phyloP scores from a whole-genome alignment of 805 yeast genomes.

The Saturnispora gosingensis region DNA sequence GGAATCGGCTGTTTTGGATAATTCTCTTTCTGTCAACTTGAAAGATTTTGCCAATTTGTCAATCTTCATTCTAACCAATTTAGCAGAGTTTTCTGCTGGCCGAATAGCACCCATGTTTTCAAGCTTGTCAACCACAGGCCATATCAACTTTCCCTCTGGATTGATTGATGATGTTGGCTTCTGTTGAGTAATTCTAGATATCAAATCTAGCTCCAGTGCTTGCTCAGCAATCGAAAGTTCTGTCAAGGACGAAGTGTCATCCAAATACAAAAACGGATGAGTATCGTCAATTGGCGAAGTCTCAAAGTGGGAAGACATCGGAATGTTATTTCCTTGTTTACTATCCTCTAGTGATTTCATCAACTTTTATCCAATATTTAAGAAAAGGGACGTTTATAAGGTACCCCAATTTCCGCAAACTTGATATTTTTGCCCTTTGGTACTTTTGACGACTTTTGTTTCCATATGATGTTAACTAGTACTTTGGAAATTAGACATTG shows the following conservation, averaged over 20 bases:
- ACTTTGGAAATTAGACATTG: neutral
- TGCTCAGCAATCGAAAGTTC: conserved; percentile 5
- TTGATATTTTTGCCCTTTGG: neutral
- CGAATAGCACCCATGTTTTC: conserved; percentile 12
- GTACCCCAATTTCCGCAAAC: neutral
- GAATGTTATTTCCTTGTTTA: neutral
- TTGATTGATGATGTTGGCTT: conserved; percentile 5
- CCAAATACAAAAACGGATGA: neutral
- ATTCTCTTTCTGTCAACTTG: conserved; percentile 1
- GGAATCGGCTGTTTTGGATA: conserved; percentile 1
- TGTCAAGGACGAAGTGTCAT: neutral
- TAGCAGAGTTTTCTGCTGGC: conserved; percentile 9
- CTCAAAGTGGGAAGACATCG: neutral
- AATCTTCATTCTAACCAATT: conserved; percentile 4
- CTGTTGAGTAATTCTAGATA: conserved; percentile 5
- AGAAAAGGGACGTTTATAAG: neutral
- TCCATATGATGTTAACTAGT: neutral
- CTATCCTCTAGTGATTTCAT: neutral
- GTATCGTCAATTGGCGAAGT: neutral
- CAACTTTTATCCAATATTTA: neutral
- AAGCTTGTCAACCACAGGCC: conserved; percentile 5
- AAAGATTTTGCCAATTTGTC: conserved; percentile 6
- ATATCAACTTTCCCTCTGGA: conserved; percentile 2
- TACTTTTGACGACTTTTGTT: neutral
- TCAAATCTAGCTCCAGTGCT: conserved; percentile 3